Evolutionary conservation across 257 asterid genomes (phyloP).

Genomic region (Nicotiana tomentosiformis): DNA sequence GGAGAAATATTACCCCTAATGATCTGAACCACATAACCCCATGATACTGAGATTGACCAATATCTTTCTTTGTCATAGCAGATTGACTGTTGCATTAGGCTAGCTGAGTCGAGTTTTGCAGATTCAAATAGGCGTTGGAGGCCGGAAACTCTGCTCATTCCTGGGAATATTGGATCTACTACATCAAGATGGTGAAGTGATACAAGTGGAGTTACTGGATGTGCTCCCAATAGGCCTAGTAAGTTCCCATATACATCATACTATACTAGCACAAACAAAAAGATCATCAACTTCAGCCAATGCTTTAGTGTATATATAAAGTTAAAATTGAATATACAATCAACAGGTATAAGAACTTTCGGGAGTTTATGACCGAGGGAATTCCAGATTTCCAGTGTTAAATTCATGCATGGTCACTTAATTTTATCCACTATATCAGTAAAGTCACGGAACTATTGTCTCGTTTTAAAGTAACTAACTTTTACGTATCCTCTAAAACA

Average conservation of each 20-base stretch:
- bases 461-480: too few species aligned
- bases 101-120: slow-evolving; percentile 45
- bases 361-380: too few species aligned
- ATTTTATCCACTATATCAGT: too few species aligned
- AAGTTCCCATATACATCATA: slow-evolving; percentile 66
- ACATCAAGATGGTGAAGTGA: slow-evolving; percentile 64
- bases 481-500: too few species aligned
- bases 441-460: too few species aligned
- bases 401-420: too few species aligned
- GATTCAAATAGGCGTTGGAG: slow-evolving; percentile 36
- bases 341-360: too few species aligned
- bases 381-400: too few species aligned
- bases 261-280: slow-evolving; percentile 21
- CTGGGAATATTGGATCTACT: slow-evolving; percentile 61
- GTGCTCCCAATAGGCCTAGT: slow-evolving; percentile 59
- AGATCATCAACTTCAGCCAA: neutral
- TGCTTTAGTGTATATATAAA: neutral
- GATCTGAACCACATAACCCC: slow-evolving; percentile 61
- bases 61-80: slow-evolving; percentile 43
- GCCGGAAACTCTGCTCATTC: slow-evolving; percentile 31
- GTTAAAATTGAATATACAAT: too few species aligned
- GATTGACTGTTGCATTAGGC: slow-evolving; percentile 62
- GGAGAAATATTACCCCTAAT: slow-evolving; percentile 61
- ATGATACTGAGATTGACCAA: slow-evolving; percentile 60
- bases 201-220: slow-evolving; percentile 54